Base-by-base conservation (phyloP, 805 yeast species). In the Ogataea ramenticola region DNA sequence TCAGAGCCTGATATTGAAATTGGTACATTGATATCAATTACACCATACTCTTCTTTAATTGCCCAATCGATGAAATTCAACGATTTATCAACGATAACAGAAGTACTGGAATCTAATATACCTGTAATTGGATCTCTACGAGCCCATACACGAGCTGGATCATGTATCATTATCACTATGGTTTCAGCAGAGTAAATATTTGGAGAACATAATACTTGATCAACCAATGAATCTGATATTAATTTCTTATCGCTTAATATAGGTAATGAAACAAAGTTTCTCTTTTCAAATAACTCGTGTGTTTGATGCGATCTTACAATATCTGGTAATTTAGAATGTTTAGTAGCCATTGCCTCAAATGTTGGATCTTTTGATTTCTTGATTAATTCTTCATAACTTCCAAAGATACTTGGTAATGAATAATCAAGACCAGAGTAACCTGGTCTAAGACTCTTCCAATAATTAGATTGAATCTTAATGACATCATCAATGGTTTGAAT, bases 61-160 rank as follows among this genome's bases (percentile, higher is more conserved):
- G 81, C 73, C 90, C 91, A 85, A 44, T 83, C 78, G 8, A 89
- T 74, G 44, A 88, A 74, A 52, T 76, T 75, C 30, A 78, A 58
- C 1, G 91, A 80, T 36, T 87, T 81, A 54, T 89, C 96, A 37
- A 86, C 76, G 19, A 88, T 75, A 3, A 86, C 75, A 2, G 96
- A 80, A 1, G 84, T 75, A 39, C 77, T 73, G 15, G 89, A 71
- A 49, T 86, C 87, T 32, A 91, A 75, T 41, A 76, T 71, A 8
- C 98, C 98, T 10, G 85, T 78, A 5, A 80, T 62, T 0, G 96
- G 86, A 58, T 88, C 89, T 34, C 82, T 67, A 51, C 82, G 79
- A 2, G 95, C 96, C 96, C 96, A 89, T 7, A 93, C 74, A 46
- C 88, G 90, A 7, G 96, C 86, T 3, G 97, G 87, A 56, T 90